Conservation (phyloP, 1,139 yeast species). For the Lodderomyces elongisporus region DNA sequence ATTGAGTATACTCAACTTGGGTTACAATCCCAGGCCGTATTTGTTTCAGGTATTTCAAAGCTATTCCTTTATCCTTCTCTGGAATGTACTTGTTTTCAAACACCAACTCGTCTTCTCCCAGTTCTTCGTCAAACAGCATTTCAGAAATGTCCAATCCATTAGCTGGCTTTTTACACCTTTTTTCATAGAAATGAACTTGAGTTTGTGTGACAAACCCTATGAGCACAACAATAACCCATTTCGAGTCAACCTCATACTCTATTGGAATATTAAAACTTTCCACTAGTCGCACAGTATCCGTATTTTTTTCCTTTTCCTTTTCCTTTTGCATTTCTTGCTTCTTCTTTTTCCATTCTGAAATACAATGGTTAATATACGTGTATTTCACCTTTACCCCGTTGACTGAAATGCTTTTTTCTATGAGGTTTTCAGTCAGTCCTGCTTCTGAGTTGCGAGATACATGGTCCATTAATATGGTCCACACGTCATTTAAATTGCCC, state of each 20-base stretch:
- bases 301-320: no score
- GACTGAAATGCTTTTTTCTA: conserved; percentile 15
- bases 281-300: no score
- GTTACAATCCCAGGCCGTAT: conserved; percentile 15
- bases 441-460: neutral
- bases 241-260: conserved; percentile 6
- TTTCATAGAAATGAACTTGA: conserved; percentile 12
- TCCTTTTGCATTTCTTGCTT: neutral
- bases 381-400: conserved; percentile 17
- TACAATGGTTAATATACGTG: conserved; percentile 20
- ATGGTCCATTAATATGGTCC: conserved; percentile 27
- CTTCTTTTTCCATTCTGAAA: conserved; percentile 1
- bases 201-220: conserved; percentile 13
- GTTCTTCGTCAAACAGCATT: conserved; percentile 7
- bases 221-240: conserved; percentile 11
- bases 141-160: conserved; percentile 2
- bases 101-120: neutral
- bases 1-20: conserved; percentile 46
- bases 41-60: conserved; percentile 20
- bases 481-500: conserved; percentile 65
- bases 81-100: conserved; percentile 26
- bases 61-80: conserved; percentile 37
- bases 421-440: neutral
- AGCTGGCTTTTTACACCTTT: conserved; percentile 1
- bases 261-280: conserved; percentile 7